Evolutionary conservation across 2,329 filamentous ascomycete species (phyloP).

Genomic region (Fusarium newnesense): DNA sequence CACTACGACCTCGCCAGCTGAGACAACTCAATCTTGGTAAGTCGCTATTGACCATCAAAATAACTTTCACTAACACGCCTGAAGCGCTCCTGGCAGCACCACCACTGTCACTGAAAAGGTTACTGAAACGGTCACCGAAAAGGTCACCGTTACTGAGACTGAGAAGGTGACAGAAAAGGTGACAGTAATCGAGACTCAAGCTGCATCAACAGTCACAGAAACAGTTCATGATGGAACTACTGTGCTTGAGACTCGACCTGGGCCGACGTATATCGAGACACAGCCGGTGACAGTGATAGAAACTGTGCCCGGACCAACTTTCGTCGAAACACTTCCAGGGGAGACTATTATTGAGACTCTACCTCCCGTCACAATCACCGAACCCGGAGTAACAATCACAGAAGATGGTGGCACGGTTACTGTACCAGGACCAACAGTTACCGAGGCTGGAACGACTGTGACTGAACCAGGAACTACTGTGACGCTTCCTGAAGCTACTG

Average conservation of each 20-base stretch:
- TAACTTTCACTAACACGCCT: not conserved
- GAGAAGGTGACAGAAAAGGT: not conserved
- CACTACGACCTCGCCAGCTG: slow-evolving; percentile 2
- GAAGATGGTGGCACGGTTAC: slow-evolving; percentile 15
- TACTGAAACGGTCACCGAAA: slow-evolving; percentile 2
- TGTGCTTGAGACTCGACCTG: slow-evolving; percentile 7
- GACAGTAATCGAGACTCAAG: slow-evolving; percentile 5
- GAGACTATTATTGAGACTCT: slow-evolving; percentile 12
- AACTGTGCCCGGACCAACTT: slow-evolving; percentile 2
- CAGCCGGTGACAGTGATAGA: slow-evolving; percentile 4
- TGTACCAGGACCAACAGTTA: slow-evolving; percentile 12
- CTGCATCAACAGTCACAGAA: slow-evolving; percentile 2
- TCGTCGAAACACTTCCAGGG: slow-evolving; percentile 8
- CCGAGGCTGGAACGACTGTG: slow-evolving; percentile 13
- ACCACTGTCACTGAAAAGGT: slow-evolving; percentile 1
- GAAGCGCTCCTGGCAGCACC: slow-evolving; percentile 6
- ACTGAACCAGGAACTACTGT: slow-evolving; percentile 19
- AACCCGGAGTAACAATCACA: slow-evolving; percentile 19
- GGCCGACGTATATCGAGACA: slow-evolving; percentile 1
- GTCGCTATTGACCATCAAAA: not conserved
- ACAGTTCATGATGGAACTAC: slow-evolving; percentile 7
- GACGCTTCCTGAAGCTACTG: not conserved
- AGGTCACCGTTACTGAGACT: slow-evolving; percentile 4
- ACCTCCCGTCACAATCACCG: slow-evolving; percentile 12
- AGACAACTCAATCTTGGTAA: slow-evolving; percentile 20